These are phyloP conservation scores for Raddia distichophylla DNA, from an alignment of 176 grass and related monocot species.

Conservation along the genomic window DNA sequence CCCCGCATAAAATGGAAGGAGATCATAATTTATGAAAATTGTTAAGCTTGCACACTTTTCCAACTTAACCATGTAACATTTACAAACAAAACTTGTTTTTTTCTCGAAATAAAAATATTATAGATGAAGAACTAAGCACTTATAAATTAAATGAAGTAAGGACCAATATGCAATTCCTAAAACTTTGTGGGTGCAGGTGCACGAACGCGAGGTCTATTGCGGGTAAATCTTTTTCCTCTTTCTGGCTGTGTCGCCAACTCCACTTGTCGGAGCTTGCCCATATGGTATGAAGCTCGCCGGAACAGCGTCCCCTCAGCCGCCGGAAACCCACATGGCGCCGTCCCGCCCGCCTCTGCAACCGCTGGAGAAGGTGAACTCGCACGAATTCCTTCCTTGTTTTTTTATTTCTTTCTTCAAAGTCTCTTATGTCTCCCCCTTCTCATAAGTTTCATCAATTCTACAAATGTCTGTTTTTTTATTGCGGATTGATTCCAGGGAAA, in stretches of 20 bases:
- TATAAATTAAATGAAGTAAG: background rate
- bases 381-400: background rate
- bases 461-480: background rate
- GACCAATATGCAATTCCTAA: conserved; percentile 7
- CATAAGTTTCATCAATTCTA: conserved; percentile 4
- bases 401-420: background rate
- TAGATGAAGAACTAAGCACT: background rate
- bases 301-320: conserved; percentile 28
- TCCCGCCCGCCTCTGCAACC: conserved; percentile 37
- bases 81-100: too few species aligned
- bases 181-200: background rate
- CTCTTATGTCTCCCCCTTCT: background rate
- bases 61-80: too few species aligned
- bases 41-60: too few species aligned
- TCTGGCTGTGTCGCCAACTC: conserved; percentile 41
- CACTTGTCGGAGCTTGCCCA: conserved; percentile 51
- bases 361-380: conserved; percentile 39
- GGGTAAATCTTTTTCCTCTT: conserved; percentile 48
- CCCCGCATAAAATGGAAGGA: too few species aligned
- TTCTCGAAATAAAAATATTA: too few species aligned
- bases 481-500: conserved; percentile 5
- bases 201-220: conserved; percentile 28
- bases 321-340: conserved; percentile 42
- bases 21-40: too few species aligned
- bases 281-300: conserved; percentile 54